These are phyloP conservation scores for Lanmaoa rubissima DNA, from an alignment of 768 basidiomycete genomes.

Conservation along the genomic window DNA sequence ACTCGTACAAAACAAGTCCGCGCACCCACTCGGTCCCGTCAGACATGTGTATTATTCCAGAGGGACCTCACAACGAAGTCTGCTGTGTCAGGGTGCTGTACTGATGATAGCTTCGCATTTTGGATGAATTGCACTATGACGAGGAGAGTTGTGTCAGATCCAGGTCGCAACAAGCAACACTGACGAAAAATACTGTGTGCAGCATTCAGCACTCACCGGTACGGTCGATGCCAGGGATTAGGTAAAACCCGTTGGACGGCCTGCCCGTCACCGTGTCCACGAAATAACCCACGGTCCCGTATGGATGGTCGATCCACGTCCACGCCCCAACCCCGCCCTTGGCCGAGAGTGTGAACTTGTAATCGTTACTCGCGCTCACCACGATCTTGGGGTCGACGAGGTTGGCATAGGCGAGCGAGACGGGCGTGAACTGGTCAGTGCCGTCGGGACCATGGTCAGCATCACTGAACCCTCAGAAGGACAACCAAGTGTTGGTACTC, in stretches of 20 bases:
- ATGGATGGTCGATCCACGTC: conserved; percentile 61
- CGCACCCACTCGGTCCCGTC: neutral
- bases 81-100: conserved; percentile 36
- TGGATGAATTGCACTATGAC: conserved; percentile 25
- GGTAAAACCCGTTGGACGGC: conserved; percentile 53
- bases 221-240: conserved; percentile 52
- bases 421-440: conserved; percentile 46
- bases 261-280: conserved; percentile 40
- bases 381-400: conserved; percentile 51
- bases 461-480: too few species aligned
- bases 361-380: conserved; percentile 30
- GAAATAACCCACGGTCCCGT: conserved; percentile 53
- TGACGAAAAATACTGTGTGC: neutral
- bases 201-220: conserved; percentile 37
- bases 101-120: conserved; percentile 40
- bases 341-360: conserved; percentile 53
- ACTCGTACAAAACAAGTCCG: too few species aligned
- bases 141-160: neutral
- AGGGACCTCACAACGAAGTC: conserved; percentile 52
- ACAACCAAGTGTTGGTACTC: conserved; percentile 17
- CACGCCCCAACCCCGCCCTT: conserved; percentile 53
- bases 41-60: conserved; percentile 51
- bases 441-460: neutral
- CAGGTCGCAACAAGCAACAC: neutral
- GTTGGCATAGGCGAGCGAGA: conserved; percentile 19